A percentile compares a stretch with the other conserved stretches of the same genome.
Conservation (phyloP, 2,329 filamentous ascomycete genomes). For the Alternaria atra region DNA sequence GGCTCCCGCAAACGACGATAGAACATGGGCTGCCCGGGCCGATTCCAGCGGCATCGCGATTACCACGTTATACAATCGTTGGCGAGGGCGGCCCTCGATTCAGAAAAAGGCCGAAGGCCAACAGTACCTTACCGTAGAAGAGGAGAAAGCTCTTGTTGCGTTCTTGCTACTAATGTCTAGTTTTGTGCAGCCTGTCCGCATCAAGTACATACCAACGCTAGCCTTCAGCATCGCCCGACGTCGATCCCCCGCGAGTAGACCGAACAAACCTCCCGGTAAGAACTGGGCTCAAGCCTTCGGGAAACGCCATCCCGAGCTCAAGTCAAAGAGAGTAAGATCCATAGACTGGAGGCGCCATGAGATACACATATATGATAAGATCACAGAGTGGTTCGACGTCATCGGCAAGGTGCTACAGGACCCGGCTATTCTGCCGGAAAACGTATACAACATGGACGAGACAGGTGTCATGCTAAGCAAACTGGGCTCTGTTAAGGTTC, state of each 20-base stretch:
- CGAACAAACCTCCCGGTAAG: conserved; percentile 18
- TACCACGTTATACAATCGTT: too few relatives aligned
- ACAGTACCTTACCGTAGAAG: conserved; percentile 14
- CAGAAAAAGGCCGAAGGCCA: conserved; percentile 33
- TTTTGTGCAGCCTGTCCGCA: conserved; percentile 25
- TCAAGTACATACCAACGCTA: conserved; percentile 30
- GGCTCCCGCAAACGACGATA: not conserved
- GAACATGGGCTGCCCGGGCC: too few relatives aligned
- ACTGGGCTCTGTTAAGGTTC: conserved; percentile 24
- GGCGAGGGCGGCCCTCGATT: too few relatives aligned
- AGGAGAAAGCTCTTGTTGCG: conserved; percentile 19
- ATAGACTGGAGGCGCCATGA: conserved; percentile 33
- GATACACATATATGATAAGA: conserved; percentile 30
- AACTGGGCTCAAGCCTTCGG: conserved; percentile 27
- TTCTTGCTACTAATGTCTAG: conserved; percentile 10
- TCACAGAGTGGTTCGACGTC: conserved; percentile 34
- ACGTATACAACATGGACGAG: conserved; percentile 30
- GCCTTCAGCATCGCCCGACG: not conserved
- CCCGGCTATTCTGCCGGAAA: conserved; percentile 24
- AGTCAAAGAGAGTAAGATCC: conserved; percentile 22
- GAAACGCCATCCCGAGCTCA: conserved; percentile 25
- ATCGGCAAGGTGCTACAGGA: conserved; percentile 16
- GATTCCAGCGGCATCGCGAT: too few relatives aligned
- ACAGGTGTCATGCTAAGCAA: not conserved
- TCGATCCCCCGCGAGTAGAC: too few relatives aligned